Conservation (phyloP, 177 flowering plant species). For the Vitis hybrid region DNA sequence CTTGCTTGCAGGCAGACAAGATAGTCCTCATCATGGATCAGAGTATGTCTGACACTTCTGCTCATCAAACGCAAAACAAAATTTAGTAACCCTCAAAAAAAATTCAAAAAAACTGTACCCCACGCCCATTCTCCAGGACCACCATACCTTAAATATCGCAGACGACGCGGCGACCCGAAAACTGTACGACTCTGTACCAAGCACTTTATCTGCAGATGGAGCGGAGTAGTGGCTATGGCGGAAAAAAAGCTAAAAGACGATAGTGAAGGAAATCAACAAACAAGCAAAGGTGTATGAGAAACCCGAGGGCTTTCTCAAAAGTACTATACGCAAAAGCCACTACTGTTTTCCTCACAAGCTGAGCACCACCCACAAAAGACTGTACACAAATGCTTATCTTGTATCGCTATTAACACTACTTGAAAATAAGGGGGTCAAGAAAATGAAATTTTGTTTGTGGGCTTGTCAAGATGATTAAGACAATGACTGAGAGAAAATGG, state of each 20-base stretch:
- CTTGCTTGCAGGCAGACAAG: constrained; percentile 36
- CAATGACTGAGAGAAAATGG: background rate
- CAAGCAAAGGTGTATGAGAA: no score
- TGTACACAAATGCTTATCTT: no score
- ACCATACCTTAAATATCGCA: constrained; percentile 12
- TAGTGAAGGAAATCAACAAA: background rate
- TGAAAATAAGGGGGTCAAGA: background rate
- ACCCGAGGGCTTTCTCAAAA: no score
- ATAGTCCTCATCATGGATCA: constrained; percentile 32
- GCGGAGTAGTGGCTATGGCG: background rate
- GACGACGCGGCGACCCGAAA: constrained; percentile 19
- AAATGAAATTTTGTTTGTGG: background rate
- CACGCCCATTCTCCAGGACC: constrained; percentile 7
- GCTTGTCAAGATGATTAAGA: background rate
- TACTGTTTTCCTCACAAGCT: no score
- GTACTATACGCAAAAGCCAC: no score
- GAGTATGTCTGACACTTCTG: background rate
- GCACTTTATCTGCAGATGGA: constrained; percentile 3
- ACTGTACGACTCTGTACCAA: background rate
- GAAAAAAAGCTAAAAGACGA: background rate
- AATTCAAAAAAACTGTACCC: background rate
- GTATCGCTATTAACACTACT: no score
- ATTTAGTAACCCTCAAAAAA: background rate
- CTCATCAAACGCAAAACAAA: background rate
- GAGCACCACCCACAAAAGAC: no score